phyloP scores from a whole-genome alignment of 805 yeast genomes.

The Kluyveromyces siamensis region DNA sequence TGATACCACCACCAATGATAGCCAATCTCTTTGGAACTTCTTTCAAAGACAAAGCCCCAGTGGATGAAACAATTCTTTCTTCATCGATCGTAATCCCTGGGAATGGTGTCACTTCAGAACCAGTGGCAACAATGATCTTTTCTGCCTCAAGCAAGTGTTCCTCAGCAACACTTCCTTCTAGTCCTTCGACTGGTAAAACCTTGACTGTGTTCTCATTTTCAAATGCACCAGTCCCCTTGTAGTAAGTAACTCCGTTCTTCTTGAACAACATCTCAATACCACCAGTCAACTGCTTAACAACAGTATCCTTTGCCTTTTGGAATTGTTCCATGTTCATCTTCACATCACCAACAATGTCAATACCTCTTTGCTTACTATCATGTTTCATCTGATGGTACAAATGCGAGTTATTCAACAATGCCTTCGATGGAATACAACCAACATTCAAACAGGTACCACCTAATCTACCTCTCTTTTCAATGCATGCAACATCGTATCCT shows the following conservation, averaged over 20 bases:
- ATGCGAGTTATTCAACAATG: constrained; percentile 89
- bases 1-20: constrained; percentile 98
- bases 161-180: constrained; percentile 56
- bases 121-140: constrained; percentile 92
- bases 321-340: constrained; percentile 65
- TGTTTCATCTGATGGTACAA: constrained; percentile 80
- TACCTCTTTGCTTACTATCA: constrained; percentile 84
- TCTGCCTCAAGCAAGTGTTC: constrained; percentile 66
- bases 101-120: constrained; percentile 97
- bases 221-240: constrained; percentile 88
- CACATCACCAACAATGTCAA: constrained; percentile 66
- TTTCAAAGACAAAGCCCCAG: constrained; percentile 78
- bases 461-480: constrained; percentile 90
- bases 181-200: constrained; percentile 82
- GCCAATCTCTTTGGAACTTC: constrained; percentile 89
- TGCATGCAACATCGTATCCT: constrained; percentile 89
- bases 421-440: constrained; percentile 98
- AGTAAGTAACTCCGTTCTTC: constrained; percentile 89
- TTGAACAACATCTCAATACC: constrained; percentile 94
- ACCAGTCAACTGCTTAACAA: constrained; percentile 81
- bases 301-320: constrained; percentile 86
- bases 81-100: constrained; percentile 96
- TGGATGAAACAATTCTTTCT: constrained; percentile 92
- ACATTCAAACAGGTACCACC: constrained; percentile 99
- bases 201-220: constrained; percentile 67